These are phyloP conservation scores for Striga hermonthica DNA, from an alignment of 305 asterid genomes.

Conservation along the genomic window DNA sequence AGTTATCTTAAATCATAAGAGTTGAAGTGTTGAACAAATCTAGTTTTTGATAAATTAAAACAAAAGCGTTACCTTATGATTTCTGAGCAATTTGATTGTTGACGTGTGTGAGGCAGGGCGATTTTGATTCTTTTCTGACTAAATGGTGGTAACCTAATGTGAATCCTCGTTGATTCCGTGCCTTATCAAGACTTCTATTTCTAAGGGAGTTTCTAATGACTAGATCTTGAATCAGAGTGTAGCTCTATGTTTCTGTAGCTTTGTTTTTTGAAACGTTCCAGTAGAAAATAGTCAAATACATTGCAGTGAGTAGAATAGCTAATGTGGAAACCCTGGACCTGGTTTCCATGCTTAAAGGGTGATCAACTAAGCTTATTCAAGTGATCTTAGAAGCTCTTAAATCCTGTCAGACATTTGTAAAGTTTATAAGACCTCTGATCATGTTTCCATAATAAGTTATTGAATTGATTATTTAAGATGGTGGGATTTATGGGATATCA, in stretches of 20 bases:
- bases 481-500: no score
- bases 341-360: not conserved
- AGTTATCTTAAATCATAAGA: not conserved
- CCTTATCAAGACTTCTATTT: no score
- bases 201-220: no score
- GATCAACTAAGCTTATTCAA: not conserved
- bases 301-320: not conserved
- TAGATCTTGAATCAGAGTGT: no score
- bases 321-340: not conserved
- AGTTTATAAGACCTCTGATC: not conserved
- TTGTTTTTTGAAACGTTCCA: not conserved
- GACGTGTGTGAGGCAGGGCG: not conserved
- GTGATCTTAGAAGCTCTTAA: not conserved
- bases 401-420: not conserved
- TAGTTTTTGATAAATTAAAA: constrained; percentile 1
- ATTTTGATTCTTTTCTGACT: not conserved
- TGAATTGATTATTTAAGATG: no score
- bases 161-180: no score
- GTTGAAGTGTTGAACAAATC: not conserved
- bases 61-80: constrained; percentile 2
- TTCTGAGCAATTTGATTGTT: not conserved
- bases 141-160: not conserved
- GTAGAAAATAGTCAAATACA: not conserved
- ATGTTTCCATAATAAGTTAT: no score
- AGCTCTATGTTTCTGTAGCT: not conserved